Percentiles rank a stretch among this genome's conserved stretches.
phyloP scores from a whole-genome alignment of 306 rosid genomes.

The Coriaria nepalensis region DNA sequence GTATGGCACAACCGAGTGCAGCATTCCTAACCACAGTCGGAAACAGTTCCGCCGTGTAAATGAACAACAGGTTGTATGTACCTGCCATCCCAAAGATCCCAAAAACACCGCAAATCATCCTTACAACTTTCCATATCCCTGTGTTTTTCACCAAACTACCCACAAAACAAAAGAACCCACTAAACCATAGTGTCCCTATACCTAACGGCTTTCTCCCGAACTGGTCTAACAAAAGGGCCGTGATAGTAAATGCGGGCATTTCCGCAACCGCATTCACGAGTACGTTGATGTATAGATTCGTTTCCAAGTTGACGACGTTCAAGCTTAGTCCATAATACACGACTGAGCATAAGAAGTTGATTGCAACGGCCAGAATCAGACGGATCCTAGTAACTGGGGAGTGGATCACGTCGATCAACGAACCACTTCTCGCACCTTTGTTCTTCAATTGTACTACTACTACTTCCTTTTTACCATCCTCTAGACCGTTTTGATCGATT shows the following conservation, averaged over 20 bases:
- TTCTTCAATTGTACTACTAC: slow-evolving; percentile 17
- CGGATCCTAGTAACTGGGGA: slow-evolving; percentile 46
- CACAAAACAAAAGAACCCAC: slow-evolving; percentile 52
- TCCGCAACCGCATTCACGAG: slow-evolving; percentile 64
- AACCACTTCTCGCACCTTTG: slow-evolving; percentile 29
- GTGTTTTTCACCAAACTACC: slow-evolving; percentile 30
- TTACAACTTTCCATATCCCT: slow-evolving; percentile 41
- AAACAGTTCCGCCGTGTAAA: slow-evolving; percentile 69
- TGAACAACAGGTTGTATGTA: slow-evolving; percentile 63
- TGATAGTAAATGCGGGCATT: slow-evolving; percentile 70
- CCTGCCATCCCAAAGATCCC: slow-evolving; percentile 94
- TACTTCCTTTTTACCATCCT: not conserved
- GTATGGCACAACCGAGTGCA: slow-evolving; percentile 54
- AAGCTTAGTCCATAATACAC: slow-evolving; percentile 61
- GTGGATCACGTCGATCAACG: slow-evolving; percentile 47
- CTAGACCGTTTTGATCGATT: not conserved
- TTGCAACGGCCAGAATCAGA: slow-evolving; percentile 39
- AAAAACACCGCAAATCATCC: slow-evolving; percentile 55
- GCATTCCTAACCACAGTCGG: slow-evolving; percentile 90
- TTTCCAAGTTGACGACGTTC: slow-evolving; percentile 34
- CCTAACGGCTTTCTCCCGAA: slow-evolving; percentile 52
- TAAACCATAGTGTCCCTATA: slow-evolving; percentile 70
- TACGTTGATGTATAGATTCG: slow-evolving; percentile 63
- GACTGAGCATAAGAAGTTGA: slow-evolving; percentile 49
- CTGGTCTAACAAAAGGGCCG: slow-evolving; percentile 49